phyloP scores from a whole-genome alignment of 2,329 filamentous ascomycete genomes.

The Paracorniculantispora psalliotae region DNA sequence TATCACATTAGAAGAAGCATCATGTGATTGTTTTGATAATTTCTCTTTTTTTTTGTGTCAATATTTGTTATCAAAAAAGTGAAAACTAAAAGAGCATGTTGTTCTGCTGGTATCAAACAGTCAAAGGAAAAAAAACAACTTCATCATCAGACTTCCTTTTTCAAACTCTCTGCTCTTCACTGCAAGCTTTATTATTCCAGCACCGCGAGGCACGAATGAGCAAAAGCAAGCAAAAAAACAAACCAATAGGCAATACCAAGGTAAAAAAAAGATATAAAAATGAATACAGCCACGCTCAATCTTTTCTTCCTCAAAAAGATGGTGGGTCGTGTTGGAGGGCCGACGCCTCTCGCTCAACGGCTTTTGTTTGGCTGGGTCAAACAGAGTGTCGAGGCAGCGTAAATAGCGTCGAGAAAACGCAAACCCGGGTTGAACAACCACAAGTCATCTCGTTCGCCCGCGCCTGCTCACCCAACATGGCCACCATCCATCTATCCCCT shows the following conservation, averaged over 20 bases:
- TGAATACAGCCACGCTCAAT: constrained; percentile 2
- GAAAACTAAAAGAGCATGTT: background rate
- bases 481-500: too few species aligned
- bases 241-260: background rate
- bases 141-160: background rate
- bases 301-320: background rate
- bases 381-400: too few species aligned
- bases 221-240: background rate
- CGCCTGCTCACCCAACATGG: too few species aligned
- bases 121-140: background rate
- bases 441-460: too few species aligned
- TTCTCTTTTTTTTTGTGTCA: background rate
- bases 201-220: too few species aligned
- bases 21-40: too few species aligned
- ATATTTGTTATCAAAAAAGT: background rate
- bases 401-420: too few species aligned
- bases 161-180: background rate
- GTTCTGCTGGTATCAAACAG: background rate
- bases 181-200: too few species aligned
- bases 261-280: background rate
- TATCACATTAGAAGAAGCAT: too few species aligned
- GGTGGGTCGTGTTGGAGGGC: too few species aligned
- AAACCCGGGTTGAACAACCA: too few species aligned
- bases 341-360: background rate
- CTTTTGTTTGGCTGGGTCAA: background rate